Percentiles rank a stretch among this genome's conserved stretches.
These are phyloP conservation scores for Paramecium primaurelia DNA, from an alignment of 73 alveolate species.

Conservation along the genomic window DNA sequence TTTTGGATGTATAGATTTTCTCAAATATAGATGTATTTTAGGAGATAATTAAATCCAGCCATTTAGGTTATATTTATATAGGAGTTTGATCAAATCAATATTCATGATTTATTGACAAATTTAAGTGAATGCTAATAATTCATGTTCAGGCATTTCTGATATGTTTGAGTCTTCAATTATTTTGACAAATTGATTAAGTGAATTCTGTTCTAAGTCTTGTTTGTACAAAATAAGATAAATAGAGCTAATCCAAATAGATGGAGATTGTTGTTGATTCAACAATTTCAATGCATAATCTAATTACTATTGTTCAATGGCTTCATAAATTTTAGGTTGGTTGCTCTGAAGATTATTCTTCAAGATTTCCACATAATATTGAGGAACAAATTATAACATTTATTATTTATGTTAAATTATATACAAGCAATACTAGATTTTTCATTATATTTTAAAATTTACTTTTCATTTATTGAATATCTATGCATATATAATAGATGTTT, in stretches of 20 bases:
- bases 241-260: background rate
- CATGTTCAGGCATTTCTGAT: background rate
- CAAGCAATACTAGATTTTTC: background rate
- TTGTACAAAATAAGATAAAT: background rate
- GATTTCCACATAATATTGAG: background rate
- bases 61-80: background rate
- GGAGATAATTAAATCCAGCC: background rate
- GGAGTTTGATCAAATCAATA: background rate
- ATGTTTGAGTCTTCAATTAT: background rate
- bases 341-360: background rate
- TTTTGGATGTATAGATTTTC: slow-evolving; percentile 8
- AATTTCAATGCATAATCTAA: background rate
- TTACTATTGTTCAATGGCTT: background rate
- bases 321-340: background rate
- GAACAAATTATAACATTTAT: slow-evolving; percentile 9
- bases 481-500: too few species aligned
- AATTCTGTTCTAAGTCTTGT: background rate
- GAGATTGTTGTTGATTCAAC: background rate
- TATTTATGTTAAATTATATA: background rate
- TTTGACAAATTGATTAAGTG: background rate
- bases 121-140: background rate
- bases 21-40: background rate
- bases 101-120: background rate
- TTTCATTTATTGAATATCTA: background rate
- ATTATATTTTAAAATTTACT: background rate